A percentile compares a stretch with the other conserved stretches of the same genome.
Conservation (phyloP, 306 rosid genomes). For the Sophora flavescens region DNA sequence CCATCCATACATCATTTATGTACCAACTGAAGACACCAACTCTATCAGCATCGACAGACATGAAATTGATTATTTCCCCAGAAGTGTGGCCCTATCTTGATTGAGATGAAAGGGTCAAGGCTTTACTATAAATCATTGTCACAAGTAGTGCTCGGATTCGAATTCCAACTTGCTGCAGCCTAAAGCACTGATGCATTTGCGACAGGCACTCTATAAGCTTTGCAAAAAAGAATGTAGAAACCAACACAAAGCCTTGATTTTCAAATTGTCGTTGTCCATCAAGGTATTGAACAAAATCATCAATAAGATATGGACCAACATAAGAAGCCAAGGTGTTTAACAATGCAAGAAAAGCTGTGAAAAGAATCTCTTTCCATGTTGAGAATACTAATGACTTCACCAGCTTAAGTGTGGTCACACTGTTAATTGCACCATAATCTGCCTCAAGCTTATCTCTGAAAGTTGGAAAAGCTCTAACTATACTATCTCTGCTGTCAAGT, state of each 20-base stretch:
- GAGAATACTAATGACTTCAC: constrained; percentile 45
- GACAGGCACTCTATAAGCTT: constrained; percentile 56
- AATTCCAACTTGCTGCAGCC: constrained; percentile 54
- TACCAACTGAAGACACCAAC: constrained; percentile 52
- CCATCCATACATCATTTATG: constrained; percentile 57
- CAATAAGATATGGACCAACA: constrained; percentile 66
- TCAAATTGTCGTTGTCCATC: constrained; percentile 46
- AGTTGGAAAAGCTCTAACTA: constrained; percentile 47
- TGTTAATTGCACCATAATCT: constrained; percentile 50
- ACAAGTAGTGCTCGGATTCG: constrained; percentile 52
- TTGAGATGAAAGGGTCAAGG: constrained; percentile 52
- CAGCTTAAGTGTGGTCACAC: constrained; percentile 54
- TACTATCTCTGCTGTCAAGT: constrained; percentile 52
- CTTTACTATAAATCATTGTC: constrained; percentile 50
- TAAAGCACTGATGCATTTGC: constrained; percentile 56
- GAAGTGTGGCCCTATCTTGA: constrained; percentile 56
- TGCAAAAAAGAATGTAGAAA: constrained; percentile 52
- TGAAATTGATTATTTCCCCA: constrained; percentile 65
- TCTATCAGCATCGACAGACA: constrained; percentile 69
- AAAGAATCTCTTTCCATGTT: constrained; percentile 57
- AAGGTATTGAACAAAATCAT: constrained; percentile 59
- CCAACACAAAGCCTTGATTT: constrained; percentile 57
- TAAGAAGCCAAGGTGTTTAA: constrained; percentile 54
- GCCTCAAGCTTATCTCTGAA: constrained; percentile 50
- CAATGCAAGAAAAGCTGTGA: constrained; percentile 44